Conservation (phyloP, 164 flowering plant genomes). For the Litsea cubeba region DNA sequence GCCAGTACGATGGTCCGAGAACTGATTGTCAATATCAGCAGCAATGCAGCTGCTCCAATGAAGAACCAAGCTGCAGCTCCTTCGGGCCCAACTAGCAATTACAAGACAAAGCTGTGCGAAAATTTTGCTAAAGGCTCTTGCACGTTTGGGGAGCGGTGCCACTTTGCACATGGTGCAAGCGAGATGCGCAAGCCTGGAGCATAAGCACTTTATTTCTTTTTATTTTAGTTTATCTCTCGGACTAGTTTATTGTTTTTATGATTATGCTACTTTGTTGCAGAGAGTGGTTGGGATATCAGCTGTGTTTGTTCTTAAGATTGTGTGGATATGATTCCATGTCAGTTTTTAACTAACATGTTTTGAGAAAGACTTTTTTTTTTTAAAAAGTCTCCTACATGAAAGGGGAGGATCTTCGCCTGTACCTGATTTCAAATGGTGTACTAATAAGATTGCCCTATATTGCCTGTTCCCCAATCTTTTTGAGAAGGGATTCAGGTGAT, state of each 20-base stretch:
- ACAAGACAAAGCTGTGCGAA: conserved; percentile 72
- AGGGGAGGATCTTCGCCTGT: too few species aligned
- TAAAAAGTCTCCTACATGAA: too few species aligned
- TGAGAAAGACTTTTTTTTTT: too few species aligned
- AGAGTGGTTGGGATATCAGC: not conserved
- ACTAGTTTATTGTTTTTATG: not conserved
- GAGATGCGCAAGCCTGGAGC: conserved; percentile 49
- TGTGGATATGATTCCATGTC: not conserved
- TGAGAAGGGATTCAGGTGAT: too few species aligned
- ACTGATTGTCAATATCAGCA: conserved; percentile 46
- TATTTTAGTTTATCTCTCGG: not conserved
- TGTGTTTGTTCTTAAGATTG: not conserved
- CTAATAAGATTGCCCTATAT: too few species aligned
- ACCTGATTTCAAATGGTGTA: too few species aligned
- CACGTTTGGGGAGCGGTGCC: conserved; percentile 79
- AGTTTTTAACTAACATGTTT: too few species aligned
- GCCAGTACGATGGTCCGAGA: conserved; percentile 86
- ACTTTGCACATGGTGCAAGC: conserved; percentile 76
- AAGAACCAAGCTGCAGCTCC: conserved; percentile 13
- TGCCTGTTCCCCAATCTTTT: too few species aligned
- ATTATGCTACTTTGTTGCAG: not conserved
- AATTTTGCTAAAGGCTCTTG: conserved; percentile 70
- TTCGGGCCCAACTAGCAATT: conserved; percentile 34
- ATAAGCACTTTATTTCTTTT: conserved; percentile 1
- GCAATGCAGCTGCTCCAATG: conserved; percentile 14